Base-by-base conservation (phyloP, 2,329 filamentous ascomycete genomes). In the Bertia moriformis region DNA sequence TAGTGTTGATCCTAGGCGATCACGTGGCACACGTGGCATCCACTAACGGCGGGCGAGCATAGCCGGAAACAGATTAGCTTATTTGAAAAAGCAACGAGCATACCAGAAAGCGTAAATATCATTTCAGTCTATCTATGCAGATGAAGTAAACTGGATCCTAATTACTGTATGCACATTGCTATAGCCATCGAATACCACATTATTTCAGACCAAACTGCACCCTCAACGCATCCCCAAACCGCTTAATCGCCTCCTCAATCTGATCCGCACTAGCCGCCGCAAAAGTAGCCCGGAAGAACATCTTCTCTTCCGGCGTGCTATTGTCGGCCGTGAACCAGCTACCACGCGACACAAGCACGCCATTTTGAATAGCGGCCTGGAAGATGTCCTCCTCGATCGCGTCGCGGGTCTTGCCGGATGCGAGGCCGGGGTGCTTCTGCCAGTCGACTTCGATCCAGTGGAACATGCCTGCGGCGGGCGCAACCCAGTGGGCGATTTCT, bases 271-370 rank as follows among this genome's bases (percentile, higher is more conserved):
- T 77, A 2, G 87, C 87, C 27, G 87, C 79, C 1, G 89, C 88
- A 62, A 83, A 98, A 0, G 89, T 98, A 3, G 84, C 78, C 39
- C 91, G 73, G 67, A 96, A 93, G 63, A 85, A 95, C 58, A 94
- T 66, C 19, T 77, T 79, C 10, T 67, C 65, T 5, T 67, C 66
- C 3, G 60, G 66, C 51, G 64, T 67, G 37, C 72, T 66, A 33
- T 69, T 71, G 53, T 91, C 81, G 1, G 88, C 83, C 42, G 76
- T 71, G 69, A 96, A 98, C 88, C 88, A 98, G 37, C 79, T 88
- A 3, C 91, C 91, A 37, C 83, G 72, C 42, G 83, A 86, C 2
- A 91, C 68, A 36, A 98, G 67, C 3, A 91, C 84, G 17, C 84
- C 82, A 49, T 81, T 72, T 3, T 78, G 71, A 41, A 95, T 79